A percentile compares a stretch with the other conserved stretches of the same genome.
phyloP scores from a whole-genome alignment of 2,329 filamentous ascomycete genomes.

The Arthrobotrys musiformis region DNA sequence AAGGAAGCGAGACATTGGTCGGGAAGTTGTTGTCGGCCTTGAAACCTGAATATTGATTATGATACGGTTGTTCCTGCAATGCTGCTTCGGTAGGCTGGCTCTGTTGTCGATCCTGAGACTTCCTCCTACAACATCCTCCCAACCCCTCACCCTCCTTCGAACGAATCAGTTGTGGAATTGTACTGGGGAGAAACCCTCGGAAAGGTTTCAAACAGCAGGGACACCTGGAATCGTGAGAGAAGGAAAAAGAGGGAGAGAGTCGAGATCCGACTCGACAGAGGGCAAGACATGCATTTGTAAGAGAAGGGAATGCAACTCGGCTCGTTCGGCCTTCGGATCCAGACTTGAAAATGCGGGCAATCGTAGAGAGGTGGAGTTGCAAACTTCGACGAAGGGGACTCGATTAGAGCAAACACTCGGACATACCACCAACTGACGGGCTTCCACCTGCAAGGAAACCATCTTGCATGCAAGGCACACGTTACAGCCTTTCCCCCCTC shows the following conservation, averaged over 20 bases:
- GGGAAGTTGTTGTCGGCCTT: neutral
- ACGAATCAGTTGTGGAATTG: neutral
- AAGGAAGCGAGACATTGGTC: conserved; percentile 16
- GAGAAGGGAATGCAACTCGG: neutral
- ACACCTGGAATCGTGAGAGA: neutral
- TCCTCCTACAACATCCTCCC: conserved; percentile 7
- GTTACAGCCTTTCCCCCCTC: conserved; percentile 18
- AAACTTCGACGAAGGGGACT: neutral
- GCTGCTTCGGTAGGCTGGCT: neutral
- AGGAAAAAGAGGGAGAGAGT: neutral
- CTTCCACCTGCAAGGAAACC: conserved; percentile 1
- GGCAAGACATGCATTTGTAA: conserved; percentile 16
- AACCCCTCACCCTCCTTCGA: conserved; percentile 18
- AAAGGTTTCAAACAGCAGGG: neutral
- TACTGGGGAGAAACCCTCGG: neutral
- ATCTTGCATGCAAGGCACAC: conserved; percentile 38
- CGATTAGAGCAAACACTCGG: conserved; percentile 37
- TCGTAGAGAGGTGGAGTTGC: conserved; percentile 2
- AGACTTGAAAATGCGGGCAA: neutral
- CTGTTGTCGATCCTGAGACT: neutral
- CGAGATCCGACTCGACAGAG: neutral
- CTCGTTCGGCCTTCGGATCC: conserved; percentile 1
- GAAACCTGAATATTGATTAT: neutral
- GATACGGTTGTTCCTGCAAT: neutral
- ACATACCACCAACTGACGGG: conserved; percentile 28